phyloP scores from a whole-genome alignment of 108 stramenopile genomes.

The Cylindrotheca closterium region DNA sequence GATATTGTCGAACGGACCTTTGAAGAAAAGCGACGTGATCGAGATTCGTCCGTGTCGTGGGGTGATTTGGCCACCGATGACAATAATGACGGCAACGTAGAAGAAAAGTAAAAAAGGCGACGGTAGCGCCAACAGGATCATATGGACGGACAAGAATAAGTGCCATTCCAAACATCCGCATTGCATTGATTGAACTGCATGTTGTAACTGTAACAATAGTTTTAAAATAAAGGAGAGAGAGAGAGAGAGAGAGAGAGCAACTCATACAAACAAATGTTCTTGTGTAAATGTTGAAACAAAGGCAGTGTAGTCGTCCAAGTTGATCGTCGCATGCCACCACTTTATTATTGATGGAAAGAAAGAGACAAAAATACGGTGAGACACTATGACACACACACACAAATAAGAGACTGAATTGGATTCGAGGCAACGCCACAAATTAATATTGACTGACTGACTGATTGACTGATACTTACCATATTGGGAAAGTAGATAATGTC shows the following conservation, averaged over 20 bases:
- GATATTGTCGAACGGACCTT: conserved; percentile 47
- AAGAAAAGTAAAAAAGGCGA: too few relatives aligned
- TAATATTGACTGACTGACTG: not conserved
- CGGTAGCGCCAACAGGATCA: too few relatives aligned
- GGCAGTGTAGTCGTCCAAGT: conserved; percentile 85
- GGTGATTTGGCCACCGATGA: conserved; percentile 22
- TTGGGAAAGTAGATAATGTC: conserved; percentile 82
- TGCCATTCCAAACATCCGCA: too few relatives aligned
- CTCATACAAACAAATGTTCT: conserved; percentile 52
- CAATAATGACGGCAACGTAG: not conserved
- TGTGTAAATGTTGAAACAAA: conserved; percentile 89
- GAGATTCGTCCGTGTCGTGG: conserved; percentile 33
- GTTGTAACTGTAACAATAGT: too few relatives aligned
- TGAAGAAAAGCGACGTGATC: conserved; percentile 26
- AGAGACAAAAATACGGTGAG: not conserved
- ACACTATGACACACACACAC: not conserved
- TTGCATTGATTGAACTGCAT: too few relatives aligned
- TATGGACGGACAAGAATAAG: too few relatives aligned
- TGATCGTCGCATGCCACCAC: conserved; percentile 91
- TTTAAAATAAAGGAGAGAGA: too few relatives aligned
- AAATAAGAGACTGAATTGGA: not conserved
- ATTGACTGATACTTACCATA: conserved; percentile 5
- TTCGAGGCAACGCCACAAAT: not conserved
- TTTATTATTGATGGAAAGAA: conserved; percentile 36
- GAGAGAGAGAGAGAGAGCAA: too few relatives aligned